Evolutionary conservation across 371 early-diverging fungal genomes (phyloP), one percentile per base, ranked within the genome.

Genomic region (Apophysomyces elegans): DNA sequence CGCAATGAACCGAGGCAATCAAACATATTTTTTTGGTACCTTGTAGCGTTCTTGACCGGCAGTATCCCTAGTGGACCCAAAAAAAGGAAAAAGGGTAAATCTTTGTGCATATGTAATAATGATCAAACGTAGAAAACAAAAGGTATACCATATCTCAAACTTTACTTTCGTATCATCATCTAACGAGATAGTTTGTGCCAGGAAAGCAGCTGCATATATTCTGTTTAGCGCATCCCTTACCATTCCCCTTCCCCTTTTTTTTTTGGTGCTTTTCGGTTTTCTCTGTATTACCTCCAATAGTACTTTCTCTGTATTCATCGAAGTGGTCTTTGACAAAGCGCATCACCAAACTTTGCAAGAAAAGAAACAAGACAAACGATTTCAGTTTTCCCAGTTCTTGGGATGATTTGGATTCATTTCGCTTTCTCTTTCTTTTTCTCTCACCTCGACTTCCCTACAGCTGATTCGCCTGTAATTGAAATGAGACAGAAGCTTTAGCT

Each of bases 301-400:
- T 99, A 67, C 97, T 97, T 75, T 98, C 98, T 84, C 95, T 92
- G 79, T 97, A 96, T 73, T 97, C 98, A 71, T 96, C 95, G 83
- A 96, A 99, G 75, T 96, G 95, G 78, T 95, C 94, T 77, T 96
- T 96, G 59, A 96, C 96, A 76, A 97, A 97, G 57, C 99, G 93
- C 66, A 95, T 90, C 39, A 97, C 99, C 69, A 94, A 82, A 77
- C 93, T 94, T 94, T 41, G 41, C 1, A 41, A 41, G 13, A 41
- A 41, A 13, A 76, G 26, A 59, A 46, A 35, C 26, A 26, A 26
- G 32, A 26, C 32, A 26, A 26, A 26, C 1, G 32, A 26, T 26
- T 26, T 26, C 32, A 26, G 32, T 26, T 26, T 1, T 26, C 32
- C 32, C 32, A 26, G 32, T 2, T 26, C 32, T 26, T 26, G 32